Conservation (phyloP, 306 rosid genomes). For the Prunus salicina region DNA sequence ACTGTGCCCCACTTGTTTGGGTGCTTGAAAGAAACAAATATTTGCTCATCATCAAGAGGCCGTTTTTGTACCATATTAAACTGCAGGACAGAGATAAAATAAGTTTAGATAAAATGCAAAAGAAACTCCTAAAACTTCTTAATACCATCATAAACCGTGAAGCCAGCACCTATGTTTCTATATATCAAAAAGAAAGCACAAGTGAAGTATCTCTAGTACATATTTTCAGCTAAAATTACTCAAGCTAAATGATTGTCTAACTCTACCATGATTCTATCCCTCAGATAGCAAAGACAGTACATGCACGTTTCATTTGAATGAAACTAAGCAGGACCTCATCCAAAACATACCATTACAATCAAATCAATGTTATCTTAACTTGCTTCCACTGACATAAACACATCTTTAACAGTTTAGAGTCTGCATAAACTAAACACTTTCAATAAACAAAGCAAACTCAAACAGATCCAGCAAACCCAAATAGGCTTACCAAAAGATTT, state of each 20-base stretch:
- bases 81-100: slow-evolving; percentile 35
- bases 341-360: not conserved
- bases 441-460: not conserved
- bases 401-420: not conserved
- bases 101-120: not conserved
- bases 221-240: not conserved
- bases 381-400: not conserved
- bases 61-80: slow-evolving; percentile 84
- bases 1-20: slow-evolving; percentile 54
- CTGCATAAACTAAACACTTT: not conserved
- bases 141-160: not conserved
- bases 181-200: not conserved
- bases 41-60: slow-evolving; percentile 64
- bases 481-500: not conserved
- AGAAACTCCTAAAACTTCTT: not conserved
- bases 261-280: not conserved
- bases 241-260: not conserved
- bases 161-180: not conserved
- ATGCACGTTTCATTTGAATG: not conserved
- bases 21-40: slow-evolving; percentile 58
- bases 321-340: not conserved
- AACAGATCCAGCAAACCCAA: not conserved
- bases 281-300: not conserved
- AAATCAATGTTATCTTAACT: not conserved
- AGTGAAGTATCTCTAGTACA: not conserved